These are phyloP conservation scores for Rhodotorula sp. DNA, from an alignment of 1,284 basidiomycete genomes.

Conservation along the genomic window DNA sequence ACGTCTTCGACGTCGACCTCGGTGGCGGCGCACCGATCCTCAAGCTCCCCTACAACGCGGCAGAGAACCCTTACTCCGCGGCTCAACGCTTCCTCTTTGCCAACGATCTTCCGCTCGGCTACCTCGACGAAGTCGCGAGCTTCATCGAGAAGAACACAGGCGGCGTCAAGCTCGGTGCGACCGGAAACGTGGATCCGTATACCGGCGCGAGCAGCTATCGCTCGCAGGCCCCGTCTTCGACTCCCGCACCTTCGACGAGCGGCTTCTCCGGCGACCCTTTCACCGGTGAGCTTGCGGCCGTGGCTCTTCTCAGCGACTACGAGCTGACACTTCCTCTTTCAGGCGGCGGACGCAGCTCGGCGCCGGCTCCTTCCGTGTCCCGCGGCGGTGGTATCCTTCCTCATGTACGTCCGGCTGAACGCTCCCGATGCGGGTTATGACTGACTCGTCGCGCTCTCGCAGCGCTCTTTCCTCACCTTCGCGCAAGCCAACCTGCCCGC, in stretches of 20 bases:
- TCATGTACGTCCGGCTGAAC: conserved; percentile 11
- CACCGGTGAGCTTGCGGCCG: conserved; percentile 51
- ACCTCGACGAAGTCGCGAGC: conserved; percentile 84
- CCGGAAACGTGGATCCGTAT: conserved; percentile 80
- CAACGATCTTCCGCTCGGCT: conserved; percentile 78
- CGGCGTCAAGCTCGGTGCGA: conserved; percentile 63
- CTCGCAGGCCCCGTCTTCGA: conserved; percentile 47
- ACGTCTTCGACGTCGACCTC: conserved; percentile 97
- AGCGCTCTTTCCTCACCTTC: conserved; percentile 63
- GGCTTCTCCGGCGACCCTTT: conserved; percentile 42
- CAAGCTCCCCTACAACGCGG: conserved; percentile 89
- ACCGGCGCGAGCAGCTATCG: conserved; percentile 72
- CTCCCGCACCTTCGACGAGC: not conserved
- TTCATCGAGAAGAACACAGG: conserved; percentile 92
- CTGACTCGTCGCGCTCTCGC: not conserved
- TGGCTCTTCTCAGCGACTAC: not conserved
- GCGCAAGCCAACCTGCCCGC: conserved; percentile 84
- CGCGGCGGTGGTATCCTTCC: conserved; percentile 25
- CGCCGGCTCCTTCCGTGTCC: conserved; percentile 7
- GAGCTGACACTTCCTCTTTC: not conserved
- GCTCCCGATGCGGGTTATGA: rapidly evolving
- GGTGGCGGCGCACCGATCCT: conserved; percentile 87
- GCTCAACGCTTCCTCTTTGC: conserved; percentile 83
- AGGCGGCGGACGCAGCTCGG: conserved; percentile 34
- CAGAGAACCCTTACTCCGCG: conserved; percentile 85